phyloP scores from a whole-genome alignment of 345 rosid species.

The Tarenaya hassleriana region DNA sequence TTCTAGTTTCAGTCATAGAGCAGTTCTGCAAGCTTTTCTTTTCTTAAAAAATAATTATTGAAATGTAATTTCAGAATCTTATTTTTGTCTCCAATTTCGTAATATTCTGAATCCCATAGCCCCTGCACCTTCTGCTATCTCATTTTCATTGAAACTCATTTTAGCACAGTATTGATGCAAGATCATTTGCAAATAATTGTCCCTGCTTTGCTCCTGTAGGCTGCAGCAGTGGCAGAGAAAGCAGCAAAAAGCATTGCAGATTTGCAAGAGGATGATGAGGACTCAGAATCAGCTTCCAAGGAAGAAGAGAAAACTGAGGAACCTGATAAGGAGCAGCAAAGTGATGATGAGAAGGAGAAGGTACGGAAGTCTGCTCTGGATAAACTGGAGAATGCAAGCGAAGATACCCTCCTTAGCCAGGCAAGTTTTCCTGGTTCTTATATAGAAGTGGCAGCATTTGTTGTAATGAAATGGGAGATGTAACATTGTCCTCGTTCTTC shows the following conservation, averaged over 20 bases:
- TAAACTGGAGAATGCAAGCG: conserved; percentile 79
- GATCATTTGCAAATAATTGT: not conserved
- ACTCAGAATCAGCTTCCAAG: conserved; percentile 43
- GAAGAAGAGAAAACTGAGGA: conserved; percentile 47
- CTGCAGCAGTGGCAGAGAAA: conserved; percentile 72
- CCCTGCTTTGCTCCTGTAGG: conserved; percentile 42
- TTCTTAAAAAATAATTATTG: too few species aligned
- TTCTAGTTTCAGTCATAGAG: too few species aligned
- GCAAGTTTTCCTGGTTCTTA: conserved; percentile 36
- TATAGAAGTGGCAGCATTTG: not conserved
- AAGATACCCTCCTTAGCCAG: conserved; percentile 84
- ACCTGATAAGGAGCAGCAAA: conserved; percentile 44
- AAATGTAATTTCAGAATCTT: too few species aligned
- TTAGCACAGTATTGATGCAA: too few species aligned
- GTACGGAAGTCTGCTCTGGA: conserved; percentile 62
- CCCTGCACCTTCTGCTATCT: too few species aligned
- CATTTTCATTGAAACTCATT: too few species aligned
- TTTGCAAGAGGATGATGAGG: conserved; percentile 43
- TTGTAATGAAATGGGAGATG: not conserved
- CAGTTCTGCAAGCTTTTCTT: too few species aligned
- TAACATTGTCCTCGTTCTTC: not conserved
- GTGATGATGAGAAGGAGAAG: conserved; percentile 52
- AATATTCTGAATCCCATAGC: too few species aligned
- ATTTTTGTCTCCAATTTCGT: too few species aligned
- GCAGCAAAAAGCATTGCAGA: conserved; percentile 82